Evolutionary conservation across 805 yeast species (phyloP), one percentile per base, ranked within the genome.

Genomic region (Suhomyces kilbournensis): DNA sequence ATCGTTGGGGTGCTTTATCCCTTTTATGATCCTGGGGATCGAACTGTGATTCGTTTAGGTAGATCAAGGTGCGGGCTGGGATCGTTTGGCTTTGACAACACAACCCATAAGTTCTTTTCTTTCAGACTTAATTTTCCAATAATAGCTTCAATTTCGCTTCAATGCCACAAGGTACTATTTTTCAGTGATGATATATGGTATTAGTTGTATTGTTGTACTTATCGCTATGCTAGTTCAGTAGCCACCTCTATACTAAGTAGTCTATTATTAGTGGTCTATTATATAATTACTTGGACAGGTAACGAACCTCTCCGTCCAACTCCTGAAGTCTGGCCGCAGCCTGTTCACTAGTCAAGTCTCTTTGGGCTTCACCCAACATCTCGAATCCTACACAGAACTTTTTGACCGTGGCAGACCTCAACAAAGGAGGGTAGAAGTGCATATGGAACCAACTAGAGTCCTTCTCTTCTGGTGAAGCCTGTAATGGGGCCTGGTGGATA

Each of bases 341-440:
- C 56, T 76, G 80, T 57, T 84, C 89, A 25, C 86, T 79, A 7
- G 88, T 84, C 61, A 84, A 71, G 60, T 84, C 89, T 56, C 88
- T 71, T 68, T 86, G 92, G 28, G 91, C 83, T 65, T 83, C 86
- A 26, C 86, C 87, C 56, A 79, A 67, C 69, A 83, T 76, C 67
- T 83, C 89, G 59, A 84, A 86, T 1, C 92, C 93, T 25, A 86
- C 93, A 61, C 85, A 74, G 69, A 86, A 86, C 68, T 86, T 86
- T 64, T 83, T 79, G 12, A 86, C 90, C 0, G 90, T 82, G 15
- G 93, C 90, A 8, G 87, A 81, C 54, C 92, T 76, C 59, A 86
- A 74, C 57, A 86, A 73, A 7, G 93, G 93, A 44, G 93, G 92
- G 64, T 87, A 86, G 69, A 86, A 86, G 67, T 86, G 90, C 79